Evolutionary conservation across 371 early-diverging fungal species (phyloP), one percentile per base, ranked within the genome.

Genomic region (Syncephalastrum sp.): DNA sequence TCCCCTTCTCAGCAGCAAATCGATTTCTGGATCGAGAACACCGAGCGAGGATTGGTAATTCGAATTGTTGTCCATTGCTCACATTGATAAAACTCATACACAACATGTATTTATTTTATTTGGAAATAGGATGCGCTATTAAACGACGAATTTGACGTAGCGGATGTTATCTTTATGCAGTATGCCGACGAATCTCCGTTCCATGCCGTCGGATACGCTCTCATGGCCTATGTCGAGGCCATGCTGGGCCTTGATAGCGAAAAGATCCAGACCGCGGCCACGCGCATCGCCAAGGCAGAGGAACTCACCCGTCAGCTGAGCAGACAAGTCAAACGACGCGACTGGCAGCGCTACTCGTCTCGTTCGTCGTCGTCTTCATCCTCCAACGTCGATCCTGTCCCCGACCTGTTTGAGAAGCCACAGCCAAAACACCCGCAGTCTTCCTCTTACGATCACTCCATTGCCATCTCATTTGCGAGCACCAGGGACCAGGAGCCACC

Each of bases 211-310:
- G 79, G 75, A 4, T 73, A 64, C 62, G 75, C 79, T 25, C 38
- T 79, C 6, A 71, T 79, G 56, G 74, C 75, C 8, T 79, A 73
- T 62, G 72, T 75, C 7, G 79, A 79, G 58, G 79, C 79, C n/a
- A 73, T 79, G 72, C 54, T 79, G 8, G 67, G 69, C 0, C 73
- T 79, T 38, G 79, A 79, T 25, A 27, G 59, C 0, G 70, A 67
- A 21, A 72, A 71, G 49, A 75, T 79, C 19, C 58, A 69, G 13
- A 60, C 54, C 19, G 79, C 79, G n/a, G 53, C 66, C n/a, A 67
- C 62, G 14, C 65, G 75, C 15, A 70, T 79, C n/a, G 63, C 64
- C 8, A 58, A 61, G 12, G 79, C 79, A 12, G 75, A 79, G 52
- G 50, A 52, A 1, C 48, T 79, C 17, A 61, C 69, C 16, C 59